Evolutionary conservation across 1,284 basidiomycete genomes (phyloP), one percentile per base, ranked within the genome.

Genomic region (Apiotrichum laibachii): DNA sequence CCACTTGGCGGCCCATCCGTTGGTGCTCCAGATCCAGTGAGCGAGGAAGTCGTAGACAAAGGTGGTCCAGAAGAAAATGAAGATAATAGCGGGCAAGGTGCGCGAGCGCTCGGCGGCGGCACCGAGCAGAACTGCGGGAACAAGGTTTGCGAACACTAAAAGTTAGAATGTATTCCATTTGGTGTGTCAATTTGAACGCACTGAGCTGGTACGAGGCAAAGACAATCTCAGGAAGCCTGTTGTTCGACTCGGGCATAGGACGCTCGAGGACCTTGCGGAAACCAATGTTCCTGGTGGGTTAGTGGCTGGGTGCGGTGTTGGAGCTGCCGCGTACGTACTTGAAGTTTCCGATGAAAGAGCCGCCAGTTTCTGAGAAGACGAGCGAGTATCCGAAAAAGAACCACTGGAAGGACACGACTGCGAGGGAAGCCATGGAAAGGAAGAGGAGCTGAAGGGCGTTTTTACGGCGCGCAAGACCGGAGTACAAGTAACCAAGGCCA

Each of bases 1-100:
- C 88, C 89, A 93, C 68, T 87, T 88, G 77, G 85, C 86, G 0
- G 85, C 92, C 92, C 92, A 97, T 11, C 93, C 92, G 63, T 86
- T 85, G 0, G 80, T 70, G 54, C 82, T 83, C 88, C 89, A 91
- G 31, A 85, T 83, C 88, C 88, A 89, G 70, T 84, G 86, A 6
- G 87, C 87, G 47, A 92, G 79, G 1, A 89, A 88, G 67, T 88
- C 89, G 72, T 92, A 92, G 2, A 70, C 69, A 35, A 77, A 54
- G 0, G 75, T 77, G 7, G 76, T 76, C 92, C 92, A 96, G 63
- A 86, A 73, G 77, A 96, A 96, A 26, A 86, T 85, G 73, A 96
- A 88, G 34, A 95, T 80, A 84, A 94, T 88, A 21, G 90, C 87
- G 0, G 93, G 93, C 31, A 92, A 81, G 42, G 94, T 86, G 45